Percentiles rank a stretch among this genome's conserved stretches.
Evolutionary conservation across 2,329 filamentous ascomycete species (phyloP).

Genomic region (Colletotrichum theobromicola): DNA sequence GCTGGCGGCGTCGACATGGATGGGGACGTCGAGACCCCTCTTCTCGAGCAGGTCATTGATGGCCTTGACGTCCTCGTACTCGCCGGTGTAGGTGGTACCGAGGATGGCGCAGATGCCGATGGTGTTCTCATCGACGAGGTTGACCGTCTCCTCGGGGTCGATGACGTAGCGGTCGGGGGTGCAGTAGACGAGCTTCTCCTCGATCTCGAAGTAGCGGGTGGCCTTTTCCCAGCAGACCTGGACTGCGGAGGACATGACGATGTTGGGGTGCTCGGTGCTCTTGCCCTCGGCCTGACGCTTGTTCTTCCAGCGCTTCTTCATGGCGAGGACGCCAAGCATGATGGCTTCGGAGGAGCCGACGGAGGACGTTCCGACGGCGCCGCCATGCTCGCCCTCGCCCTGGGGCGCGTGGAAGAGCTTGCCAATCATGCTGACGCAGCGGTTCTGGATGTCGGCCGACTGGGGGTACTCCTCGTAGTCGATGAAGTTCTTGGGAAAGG

Average conservation of each 20-base stretch:
- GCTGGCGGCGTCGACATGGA: conserved; percentile 92
- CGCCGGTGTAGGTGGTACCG: conserved; percentile 92
- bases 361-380: conserved; percentile 84
- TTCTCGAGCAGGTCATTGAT: conserved; percentile 87
- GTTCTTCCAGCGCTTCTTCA: conserved; percentile 96
- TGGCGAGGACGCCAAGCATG: conserved; percentile 82
- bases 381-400: conserved; percentile 53
- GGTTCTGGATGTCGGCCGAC: conserved; percentile 86
- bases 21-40: conserved; percentile 78
- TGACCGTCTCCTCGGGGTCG: conserved; percentile 65
- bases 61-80: conserved; percentile 92
- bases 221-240: conserved; percentile 98
- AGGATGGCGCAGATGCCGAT: conserved; percentile 94
- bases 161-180: conserved; percentile 66
- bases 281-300: conserved; percentile 84
- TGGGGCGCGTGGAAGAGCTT: conserved; percentile 83
- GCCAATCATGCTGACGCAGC: conserved; percentile 90
- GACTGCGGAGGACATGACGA: conserved; percentile 94
- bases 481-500: conserved; percentile 95
- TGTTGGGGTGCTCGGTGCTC: conserved; percentile 80
- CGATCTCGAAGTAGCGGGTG: conserved; percentile 87
- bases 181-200: conserved; percentile 81
- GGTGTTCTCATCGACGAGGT: conserved; percentile 69
- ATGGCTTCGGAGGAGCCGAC: conserved; percentile 91
- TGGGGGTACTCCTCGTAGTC: conserved; percentile 87